Percentiles rank a stretch among this genome's conserved stretches.
These are phyloP conservation scores for Leccinum pachyderme DNA, from an alignment of 1,284 basidiomycete genomes.

Conservation along the genomic window DNA sequence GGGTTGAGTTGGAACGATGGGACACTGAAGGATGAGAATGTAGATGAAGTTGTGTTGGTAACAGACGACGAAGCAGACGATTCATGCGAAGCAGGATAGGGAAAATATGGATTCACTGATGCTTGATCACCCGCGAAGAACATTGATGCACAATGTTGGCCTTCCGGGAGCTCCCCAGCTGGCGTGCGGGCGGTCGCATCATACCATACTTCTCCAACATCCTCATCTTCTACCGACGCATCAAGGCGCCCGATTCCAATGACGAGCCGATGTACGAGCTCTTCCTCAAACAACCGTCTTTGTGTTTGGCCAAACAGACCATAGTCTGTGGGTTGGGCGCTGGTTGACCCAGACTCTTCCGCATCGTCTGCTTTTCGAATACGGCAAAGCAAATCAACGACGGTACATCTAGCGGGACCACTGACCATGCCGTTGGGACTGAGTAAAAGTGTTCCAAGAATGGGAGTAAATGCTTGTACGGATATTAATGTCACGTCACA, in stretches of 20 bases:
- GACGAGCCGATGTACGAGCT: constrained; percentile 81
- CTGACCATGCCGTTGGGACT: constrained; percentile 77
- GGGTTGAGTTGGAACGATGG: constrained; percentile 21
- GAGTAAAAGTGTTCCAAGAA: constrained; percentile 85
- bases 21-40: constrained; percentile 16
- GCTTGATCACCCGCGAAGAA: constrained; percentile 11
- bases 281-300: constrained; percentile 68
- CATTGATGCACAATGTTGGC: constrained; percentile 14
- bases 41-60: constrained; percentile 8
- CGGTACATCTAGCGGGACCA: constrained; percentile 69
- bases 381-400: constrained; percentile 76
- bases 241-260: constrained; percentile 86
- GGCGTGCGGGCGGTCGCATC: constrained; percentile 34
- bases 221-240: constrained; percentile 38
- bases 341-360: constrained; percentile 22
- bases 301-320: constrained; percentile 57
- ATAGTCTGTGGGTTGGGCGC: constrained; percentile 22
- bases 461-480: constrained; percentile 87
- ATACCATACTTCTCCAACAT: constrained; percentile 30
- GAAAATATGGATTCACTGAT: constrained; percentile 36
- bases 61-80: constrained; percentile 19
- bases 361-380: constrained; percentile 53
- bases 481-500: constrained; percentile 54
- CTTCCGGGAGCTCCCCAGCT: constrained; percentile 27
- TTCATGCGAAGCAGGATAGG: constrained; percentile 19